These are phyloP conservation scores for Erythrobasidium hasegawianum DNA, from an alignment of 1,284 basidiomycete genomes.

Conservation along the genomic window DNA sequence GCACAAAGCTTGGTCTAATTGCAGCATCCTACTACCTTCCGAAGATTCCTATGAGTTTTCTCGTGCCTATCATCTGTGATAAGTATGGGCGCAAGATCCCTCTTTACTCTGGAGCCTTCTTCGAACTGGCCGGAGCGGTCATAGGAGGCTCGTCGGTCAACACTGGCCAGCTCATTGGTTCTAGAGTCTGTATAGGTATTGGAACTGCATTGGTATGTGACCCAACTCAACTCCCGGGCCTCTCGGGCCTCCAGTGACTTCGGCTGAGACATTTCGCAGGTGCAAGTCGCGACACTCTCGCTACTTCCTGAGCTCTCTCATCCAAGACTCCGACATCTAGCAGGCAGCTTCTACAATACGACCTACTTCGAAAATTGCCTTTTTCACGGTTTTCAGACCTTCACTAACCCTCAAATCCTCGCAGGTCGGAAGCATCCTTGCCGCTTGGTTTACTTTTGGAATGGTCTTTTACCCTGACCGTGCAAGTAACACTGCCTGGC, in stretches of 20 bases:
- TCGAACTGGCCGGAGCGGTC: slow-evolving; percentile 10
- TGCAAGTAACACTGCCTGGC: slow-evolving; percentile 1
- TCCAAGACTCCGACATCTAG: slow-evolving; percentile 12
- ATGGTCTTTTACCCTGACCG: slow-evolving; percentile 16
- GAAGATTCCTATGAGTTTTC: no score
- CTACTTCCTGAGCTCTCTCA: slow-evolving; percentile 17
- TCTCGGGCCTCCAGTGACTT: background rate
- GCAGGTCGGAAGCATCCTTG: slow-evolving; percentile 11
- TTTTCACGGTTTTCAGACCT: no score
- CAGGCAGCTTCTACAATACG: slow-evolving; percentile 4
- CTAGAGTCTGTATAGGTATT: slow-evolving; percentile 9
- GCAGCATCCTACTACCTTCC: background rate
- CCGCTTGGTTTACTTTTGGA: slow-evolving; percentile 21
- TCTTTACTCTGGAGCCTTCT: slow-evolving; percentile 17
- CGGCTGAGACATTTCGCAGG: background rate
- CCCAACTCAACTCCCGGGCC: background rate
- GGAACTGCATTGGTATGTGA: slow-evolving; percentile 6
- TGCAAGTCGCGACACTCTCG: background rate
- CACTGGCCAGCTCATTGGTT: slow-evolving; percentile 10
- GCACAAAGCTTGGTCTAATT: slow-evolving; percentile 8
- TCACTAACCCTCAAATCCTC: no score
- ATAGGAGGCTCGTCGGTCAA: slow-evolving; percentile 6
- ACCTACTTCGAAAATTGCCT: slow-evolving; percentile 2
- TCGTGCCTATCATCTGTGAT: no score
- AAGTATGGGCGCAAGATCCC: background rate